Evolutionary conservation across 495 filamentous ascomycete species (phyloP).

Genomic region (Podospora didyma): DNA sequence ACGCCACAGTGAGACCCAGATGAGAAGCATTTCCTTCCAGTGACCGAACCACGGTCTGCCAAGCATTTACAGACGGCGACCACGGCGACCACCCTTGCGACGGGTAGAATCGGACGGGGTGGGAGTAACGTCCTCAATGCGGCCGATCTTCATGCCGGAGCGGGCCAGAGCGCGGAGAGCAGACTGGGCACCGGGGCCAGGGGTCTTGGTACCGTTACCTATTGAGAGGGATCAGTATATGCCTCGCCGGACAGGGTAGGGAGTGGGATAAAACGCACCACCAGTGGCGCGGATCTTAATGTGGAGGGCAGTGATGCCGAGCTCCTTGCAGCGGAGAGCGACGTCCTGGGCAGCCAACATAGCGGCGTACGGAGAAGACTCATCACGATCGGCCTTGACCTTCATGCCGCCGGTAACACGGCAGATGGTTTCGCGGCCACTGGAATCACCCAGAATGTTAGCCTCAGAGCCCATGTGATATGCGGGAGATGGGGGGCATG

Average conservation of each 20-base stretch:
- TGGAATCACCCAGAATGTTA: conserved; percentile 68
- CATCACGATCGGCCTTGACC: conserved; percentile 99
- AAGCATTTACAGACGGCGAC: conserved; percentile 86
- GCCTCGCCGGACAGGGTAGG: neutral
- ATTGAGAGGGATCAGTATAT: neutral
- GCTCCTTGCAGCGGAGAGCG: conserved; percentile 95
- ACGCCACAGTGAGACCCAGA: conserved; percentile 50
- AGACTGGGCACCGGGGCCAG: conserved; percentile 96
- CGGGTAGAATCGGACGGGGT: conserved; percentile 98
- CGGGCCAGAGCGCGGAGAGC: conserved; percentile 97
- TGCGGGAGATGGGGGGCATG: neutral
- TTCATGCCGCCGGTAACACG: conserved; percentile 99
- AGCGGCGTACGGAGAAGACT: conserved; percentile 98
- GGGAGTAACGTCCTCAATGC: conserved; percentile 99
- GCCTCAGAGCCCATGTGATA: conserved; percentile 39
- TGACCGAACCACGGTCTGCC: conserved; percentile 27
- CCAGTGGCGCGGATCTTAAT: conserved; percentile 99
- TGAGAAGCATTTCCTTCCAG: conserved; percentile 38
- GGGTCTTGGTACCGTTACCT: conserved; percentile 99
- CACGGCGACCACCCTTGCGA: conserved; percentile 99
- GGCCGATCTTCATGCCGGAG: conserved; percentile 98
- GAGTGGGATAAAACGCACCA: conserved; percentile 60
- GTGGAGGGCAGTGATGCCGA: conserved; percentile 97
- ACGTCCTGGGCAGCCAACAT: conserved; percentile 99
- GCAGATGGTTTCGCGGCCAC: conserved; percentile 98